Evolutionary conservation across 73 alveolate genomes (phyloP), one percentile per base, ranked within the genome.

Genomic region (Uronychia binucleata): DNA sequence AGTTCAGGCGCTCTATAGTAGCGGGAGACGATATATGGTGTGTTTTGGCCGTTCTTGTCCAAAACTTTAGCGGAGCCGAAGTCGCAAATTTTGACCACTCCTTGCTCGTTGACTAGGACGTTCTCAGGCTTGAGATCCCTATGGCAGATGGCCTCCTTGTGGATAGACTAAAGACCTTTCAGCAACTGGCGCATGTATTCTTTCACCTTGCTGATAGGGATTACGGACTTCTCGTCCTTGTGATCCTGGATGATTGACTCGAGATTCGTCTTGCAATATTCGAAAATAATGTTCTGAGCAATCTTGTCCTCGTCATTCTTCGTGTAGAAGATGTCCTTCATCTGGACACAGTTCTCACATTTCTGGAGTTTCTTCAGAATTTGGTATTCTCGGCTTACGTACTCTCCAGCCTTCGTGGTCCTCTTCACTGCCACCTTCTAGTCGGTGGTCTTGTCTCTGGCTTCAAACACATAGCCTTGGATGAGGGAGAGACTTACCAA

Each of bases 381-480:
- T 86, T 96, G 98, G 79, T 92, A 96, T 80, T 96, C 99, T 60
- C 99, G 83, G 77, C 98, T 93, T 34, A 96, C 93, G 59, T 84
- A 89, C 86, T 90, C 95, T 14, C 97, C 99, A 33, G 96, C 99
- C 87, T 96, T 96, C 34, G 94, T 92, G 1, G 97, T 93, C 30
- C 99, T 79, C 91, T 96, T 96, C 31, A 96, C 83, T 30, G 99
- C 99, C 5, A 96, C 99, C 76, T 90, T 86, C 29, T 88, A 57
- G 57, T 90, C 75, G 57, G 88, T 92, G 59, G 85, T 91, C 46
- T 95, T 86, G 80, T 96, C 99, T 74, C 74, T 75, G 0, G 99
- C 99, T 60, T 96, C 99, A 79, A 96, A 92, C 28, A 96, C 99
- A 83, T 96, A 96, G 33, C 99, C 99, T 83, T 90, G 57, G 33